Conservation (phyloP, 2,329 filamentous ascomycete species). For the Pseudogymnoascus sp. region DNA sequence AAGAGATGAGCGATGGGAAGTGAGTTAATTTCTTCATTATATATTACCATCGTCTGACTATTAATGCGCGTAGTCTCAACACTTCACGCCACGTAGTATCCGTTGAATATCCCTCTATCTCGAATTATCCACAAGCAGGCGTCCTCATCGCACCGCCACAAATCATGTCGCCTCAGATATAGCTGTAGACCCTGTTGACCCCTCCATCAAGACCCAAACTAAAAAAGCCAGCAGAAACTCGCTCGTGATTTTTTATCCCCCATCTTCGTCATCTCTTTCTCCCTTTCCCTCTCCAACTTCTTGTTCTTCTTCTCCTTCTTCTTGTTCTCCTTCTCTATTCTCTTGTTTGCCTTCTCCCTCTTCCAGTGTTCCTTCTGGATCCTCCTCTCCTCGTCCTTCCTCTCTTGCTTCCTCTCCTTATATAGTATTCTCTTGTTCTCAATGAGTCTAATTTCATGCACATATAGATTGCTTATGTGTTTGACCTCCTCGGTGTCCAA, state of each 20-base stretch:
- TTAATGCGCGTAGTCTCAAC: neutral
- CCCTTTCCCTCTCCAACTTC: constrained; percentile 14
- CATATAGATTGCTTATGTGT: neutral
- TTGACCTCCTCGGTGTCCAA: neutral
- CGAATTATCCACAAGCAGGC: neutral
- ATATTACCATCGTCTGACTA: neutral
- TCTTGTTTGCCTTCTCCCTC: constrained; percentile 9
- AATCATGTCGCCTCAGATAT: neutral
- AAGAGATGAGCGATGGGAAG: neutral
- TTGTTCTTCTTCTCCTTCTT: constrained; percentile 9
- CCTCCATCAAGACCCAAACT: neutral
- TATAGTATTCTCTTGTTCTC: constrained; percentile 11
- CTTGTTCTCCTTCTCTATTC: constrained; percentile 10
- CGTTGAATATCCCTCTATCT: neutral
- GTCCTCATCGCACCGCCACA: neutral
- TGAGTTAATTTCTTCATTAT: neutral
- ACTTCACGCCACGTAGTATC: neutral
- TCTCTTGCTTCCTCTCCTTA: constrained; percentile 12
- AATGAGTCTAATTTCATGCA: neutral
- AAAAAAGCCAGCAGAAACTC: neutral
- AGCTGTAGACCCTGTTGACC: neutral
- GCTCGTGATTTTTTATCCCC: constrained; percentile 12
- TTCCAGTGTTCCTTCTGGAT: neutral
- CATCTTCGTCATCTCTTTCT: constrained; percentile 18
- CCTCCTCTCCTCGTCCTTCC: neutral